Base-by-base conservation (phyloP, 352 stramenopile genomes). In the Thalassiosira mediterranea region DNA sequence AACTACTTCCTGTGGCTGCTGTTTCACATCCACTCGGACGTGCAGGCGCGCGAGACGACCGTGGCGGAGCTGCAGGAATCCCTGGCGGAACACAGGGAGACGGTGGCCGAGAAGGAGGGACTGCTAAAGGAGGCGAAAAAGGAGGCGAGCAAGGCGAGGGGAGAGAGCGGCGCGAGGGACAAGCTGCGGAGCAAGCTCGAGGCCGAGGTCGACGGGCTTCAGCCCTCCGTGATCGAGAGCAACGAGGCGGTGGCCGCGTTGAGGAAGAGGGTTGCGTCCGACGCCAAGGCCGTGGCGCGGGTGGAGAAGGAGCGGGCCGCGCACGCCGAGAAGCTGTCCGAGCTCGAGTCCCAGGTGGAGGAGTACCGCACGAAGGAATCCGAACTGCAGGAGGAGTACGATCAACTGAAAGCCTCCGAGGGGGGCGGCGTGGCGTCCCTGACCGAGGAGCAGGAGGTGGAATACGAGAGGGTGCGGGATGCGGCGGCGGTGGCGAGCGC, bases 1-100 rank as follows among this genome's bases (percentile, higher is more conserved):
- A 93, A 98, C 64, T 95, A 97, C 72, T 98, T 97, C 61, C 83
- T 98, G 37, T 98, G 96, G 96, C 94, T 98, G 66, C 87, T 99
- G 19, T 98, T 95, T 51, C 95, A 98, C 76, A 91, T 98, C 19
- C 87, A 98, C 63, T 87, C 94, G 11, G 94, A 98, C 40, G 86
- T 96, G 1, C 86, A 93, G 17, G 76, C 93, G 58, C 69, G 76
- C 13, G 82, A 94, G 75, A 61, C 68, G 26, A 52, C 72, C 11
- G 29, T 88, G 2, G 28, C 44, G 1, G 79, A 88, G 49, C 62
- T 90, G 2, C 15, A 84, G 66, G 61, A 83, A 62, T 71, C 85
- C 29, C 34, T 90, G 0, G 49, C 80, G 7, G 64, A 84, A 48
- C 48, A 72, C 19, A 25, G 85, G 31, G 47, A 48, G 23, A 5